Conservation (phyloP, 441 rosid genomes). For the Adansonia gregorii region DNA sequence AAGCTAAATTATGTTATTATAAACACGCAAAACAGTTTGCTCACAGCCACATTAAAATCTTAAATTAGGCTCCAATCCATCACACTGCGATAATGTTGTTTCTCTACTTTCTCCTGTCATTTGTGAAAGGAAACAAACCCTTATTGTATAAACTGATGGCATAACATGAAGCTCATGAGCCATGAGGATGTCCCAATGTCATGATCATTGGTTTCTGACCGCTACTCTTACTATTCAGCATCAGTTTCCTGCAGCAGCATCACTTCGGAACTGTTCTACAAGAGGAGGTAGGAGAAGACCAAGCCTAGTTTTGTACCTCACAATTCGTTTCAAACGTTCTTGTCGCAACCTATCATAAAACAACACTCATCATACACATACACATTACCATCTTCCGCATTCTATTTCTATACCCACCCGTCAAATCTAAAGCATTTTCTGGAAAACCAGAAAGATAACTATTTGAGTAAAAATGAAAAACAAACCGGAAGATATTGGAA, state of each 20-base stretch:
- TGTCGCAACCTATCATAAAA: constrained; percentile 53
- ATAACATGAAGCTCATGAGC: neutral
- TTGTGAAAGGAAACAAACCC: neutral
- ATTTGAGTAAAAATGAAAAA: constrained; percentile 4
- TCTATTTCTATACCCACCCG: neutral
- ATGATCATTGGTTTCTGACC: neutral
- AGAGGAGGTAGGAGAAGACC: constrained; percentile 84
- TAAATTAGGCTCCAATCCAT: neutral
- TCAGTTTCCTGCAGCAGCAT: constrained; percentile 47
- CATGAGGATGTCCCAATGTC: neutral
- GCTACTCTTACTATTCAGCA: neutral
- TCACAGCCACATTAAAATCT: neutral
- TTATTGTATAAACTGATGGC: neutral
- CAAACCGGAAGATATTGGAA: neutral
- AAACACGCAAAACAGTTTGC: neutral
- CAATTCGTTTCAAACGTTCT: constrained; percentile 67
- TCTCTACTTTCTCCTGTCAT: neutral
- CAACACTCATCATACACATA: neutral
- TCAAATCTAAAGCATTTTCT: neutral
- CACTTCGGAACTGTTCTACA: constrained; percentile 65
- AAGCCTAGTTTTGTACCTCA: constrained; percentile 79
- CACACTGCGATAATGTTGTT: neutral
- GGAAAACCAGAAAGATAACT: neutral
- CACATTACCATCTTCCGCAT: neutral
- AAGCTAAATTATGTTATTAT: no score